A percentile compares a stretch with the other conserved stretches of the same genome.
These are phyloP conservation scores for Aspergillus sp. DNA, from an alignment of 2,329 filamentous ascomycete species.

Conservation along the genomic window DNA sequence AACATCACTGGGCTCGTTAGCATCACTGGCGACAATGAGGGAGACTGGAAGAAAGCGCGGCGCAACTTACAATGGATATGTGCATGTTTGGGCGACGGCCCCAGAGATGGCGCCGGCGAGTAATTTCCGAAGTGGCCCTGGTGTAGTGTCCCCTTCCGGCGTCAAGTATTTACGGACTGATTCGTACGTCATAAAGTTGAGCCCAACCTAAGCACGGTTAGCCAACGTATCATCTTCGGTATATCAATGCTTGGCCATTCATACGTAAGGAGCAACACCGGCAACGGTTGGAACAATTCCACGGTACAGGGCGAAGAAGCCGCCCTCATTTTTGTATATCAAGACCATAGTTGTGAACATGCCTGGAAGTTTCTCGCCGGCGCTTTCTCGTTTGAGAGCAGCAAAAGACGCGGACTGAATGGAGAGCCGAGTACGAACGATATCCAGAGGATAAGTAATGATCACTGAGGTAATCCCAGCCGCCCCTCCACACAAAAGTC, in stretches of 20 bases:
- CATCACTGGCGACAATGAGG: neutral
- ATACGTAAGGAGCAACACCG: conserved; percentile 90
- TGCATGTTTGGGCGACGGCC: conserved; percentile 94
- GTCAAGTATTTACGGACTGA: conserved; percentile 82
- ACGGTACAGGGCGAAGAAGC: conserved; percentile 82
- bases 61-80: conserved; percentile 85
- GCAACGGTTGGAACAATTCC: conserved; percentile 93
- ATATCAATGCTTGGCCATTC: neutral
- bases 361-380: conserved; percentile 71
- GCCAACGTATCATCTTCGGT: conserved; percentile 3
- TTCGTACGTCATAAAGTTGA: conserved; percentile 99
- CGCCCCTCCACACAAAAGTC: conserved; percentile 85
- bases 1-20: conserved; percentile 68
- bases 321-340: conserved; percentile 94
- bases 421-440: conserved; percentile 91
- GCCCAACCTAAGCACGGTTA: conserved; percentile 67
- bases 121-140: conserved; percentile 77
- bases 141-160: conserved; percentile 83
- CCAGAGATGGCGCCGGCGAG: conserved; percentile 92
- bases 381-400: conserved; percentile 66
- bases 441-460: conserved; percentile 94
- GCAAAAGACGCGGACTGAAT: conserved; percentile 97
- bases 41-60: neutral
- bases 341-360: conserved; percentile 83
- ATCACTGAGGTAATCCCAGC: conserved; percentile 96